phyloP scores from a whole-genome alignment of 1,284 basidiomycete genomes.

The Naganishia sp. region DNA sequence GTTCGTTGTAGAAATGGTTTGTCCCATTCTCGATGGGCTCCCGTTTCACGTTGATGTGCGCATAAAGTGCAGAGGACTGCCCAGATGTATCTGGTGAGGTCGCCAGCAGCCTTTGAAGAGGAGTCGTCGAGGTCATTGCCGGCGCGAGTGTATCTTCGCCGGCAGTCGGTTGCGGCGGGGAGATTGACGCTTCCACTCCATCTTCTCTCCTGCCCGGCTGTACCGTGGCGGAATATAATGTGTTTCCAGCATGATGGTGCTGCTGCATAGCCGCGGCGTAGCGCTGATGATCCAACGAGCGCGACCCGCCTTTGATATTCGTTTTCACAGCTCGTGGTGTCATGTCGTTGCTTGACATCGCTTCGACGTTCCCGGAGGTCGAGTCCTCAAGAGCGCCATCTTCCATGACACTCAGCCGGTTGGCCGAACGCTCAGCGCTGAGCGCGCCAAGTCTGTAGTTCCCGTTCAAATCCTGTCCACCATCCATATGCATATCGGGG shows the following conservation, averaged over 20 bases:
- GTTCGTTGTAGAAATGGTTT: background rate
- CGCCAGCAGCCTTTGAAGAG: background rate
- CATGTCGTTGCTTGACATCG: conserved; percentile 1
- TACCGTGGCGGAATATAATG: background rate
- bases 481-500: background rate
- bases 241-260: conserved; percentile 20
- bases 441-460: conserved; percentile 3
- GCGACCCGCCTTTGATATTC: background rate
- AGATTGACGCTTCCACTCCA: background rate
- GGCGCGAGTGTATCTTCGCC: background rate
- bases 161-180: background rate
- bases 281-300: conserved; percentile 15
- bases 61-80: background rate
- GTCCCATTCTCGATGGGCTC: conserved; percentile 8
- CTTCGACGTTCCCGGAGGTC: background rate
- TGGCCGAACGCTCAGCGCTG: background rate
- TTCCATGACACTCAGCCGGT: background rate
- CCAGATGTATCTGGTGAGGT: background rate
- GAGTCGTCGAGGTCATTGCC: background rate
- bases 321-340: conserved; percentile 15
- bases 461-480: background rate
- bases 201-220: background rate
- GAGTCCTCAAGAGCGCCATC: background rate
- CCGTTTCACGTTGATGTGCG: conserved; percentile 3
- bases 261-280: conserved; percentile 26